Evolutionary conservation across 306 rosid species (phyloP).

Genomic region (Astragalus membranaceus): DNA sequence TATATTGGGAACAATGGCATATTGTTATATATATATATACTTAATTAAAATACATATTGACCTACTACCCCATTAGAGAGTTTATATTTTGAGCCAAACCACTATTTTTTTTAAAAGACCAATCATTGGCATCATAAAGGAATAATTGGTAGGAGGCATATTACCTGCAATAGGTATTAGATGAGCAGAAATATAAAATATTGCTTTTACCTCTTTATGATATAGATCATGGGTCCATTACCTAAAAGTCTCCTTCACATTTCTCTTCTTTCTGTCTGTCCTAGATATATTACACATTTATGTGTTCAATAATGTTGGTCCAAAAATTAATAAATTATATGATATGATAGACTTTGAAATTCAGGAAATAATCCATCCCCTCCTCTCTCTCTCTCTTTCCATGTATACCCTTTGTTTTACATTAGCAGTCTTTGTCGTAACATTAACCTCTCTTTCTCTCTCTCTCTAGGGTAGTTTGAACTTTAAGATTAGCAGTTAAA

Average conservation of each 20-base stretch:
- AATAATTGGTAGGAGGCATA: slow-evolving; percentile 71
- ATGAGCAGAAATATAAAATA: slow-evolving; percentile 34
- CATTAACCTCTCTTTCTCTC: slow-evolving; percentile 4
- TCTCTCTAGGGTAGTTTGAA: slow-evolving; percentile 13
- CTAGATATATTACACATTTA: not conserved
- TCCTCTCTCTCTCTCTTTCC: too few relatives aligned
- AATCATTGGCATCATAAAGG: slow-evolving; percentile 53
- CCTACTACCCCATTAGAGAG: slow-evolving; percentile 47
- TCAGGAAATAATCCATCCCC: not conserved
- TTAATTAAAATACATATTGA: slow-evolving; percentile 31
- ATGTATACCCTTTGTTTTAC: not conserved
- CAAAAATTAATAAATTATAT: not conserved
- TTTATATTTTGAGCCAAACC: slow-evolving; percentile 31
- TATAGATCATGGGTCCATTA: slow-evolving; percentile 39
- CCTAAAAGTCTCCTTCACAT: slow-evolving; percentile 29
- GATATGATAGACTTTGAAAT: slow-evolving; percentile 5
- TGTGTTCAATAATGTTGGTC: slow-evolving; percentile 43
- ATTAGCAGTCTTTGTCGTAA: not conserved
- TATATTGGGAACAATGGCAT: slow-evolving; percentile 36
- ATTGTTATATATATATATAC: not conserved
- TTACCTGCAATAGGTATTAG: slow-evolving; percentile 51
- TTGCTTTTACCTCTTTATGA: slow-evolving; percentile 28
- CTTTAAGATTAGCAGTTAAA: slow-evolving; percentile 10
- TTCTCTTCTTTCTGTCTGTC: slow-evolving; percentile 24
- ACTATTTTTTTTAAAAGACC: slow-evolving; percentile 27